Evolutionary conservation across 1,284 basidiomycete species (phyloP).

Genomic region (Macrocybe sp.): DNA sequence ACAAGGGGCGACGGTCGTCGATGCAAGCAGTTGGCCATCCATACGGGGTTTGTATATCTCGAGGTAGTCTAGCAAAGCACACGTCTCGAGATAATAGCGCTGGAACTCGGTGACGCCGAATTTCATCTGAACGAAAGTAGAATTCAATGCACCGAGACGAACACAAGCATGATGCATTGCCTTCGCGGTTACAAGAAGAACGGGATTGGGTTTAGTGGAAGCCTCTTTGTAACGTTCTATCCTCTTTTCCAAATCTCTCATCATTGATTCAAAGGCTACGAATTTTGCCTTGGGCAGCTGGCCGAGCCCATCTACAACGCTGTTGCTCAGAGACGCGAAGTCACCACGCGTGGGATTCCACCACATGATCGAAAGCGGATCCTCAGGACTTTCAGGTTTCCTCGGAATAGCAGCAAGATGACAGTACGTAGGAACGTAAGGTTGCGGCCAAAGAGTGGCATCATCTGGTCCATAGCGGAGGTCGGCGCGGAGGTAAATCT

Average conservation of each 20-base stretch:
- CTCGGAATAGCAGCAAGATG: conserved; percentile 3
- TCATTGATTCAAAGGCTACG: neutral
- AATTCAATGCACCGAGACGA: neutral
- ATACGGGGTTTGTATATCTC: conserved; percentile 4
- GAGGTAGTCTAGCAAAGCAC: neutral
- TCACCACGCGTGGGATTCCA: conserved; percentile 4
- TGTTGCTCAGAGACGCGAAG: neutral
- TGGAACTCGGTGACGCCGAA: conserved; percentile 7
- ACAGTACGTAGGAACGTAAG: neutral
- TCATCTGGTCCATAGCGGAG: neutral
- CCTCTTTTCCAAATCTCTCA: too few species aligned
- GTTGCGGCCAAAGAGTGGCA: neutral
- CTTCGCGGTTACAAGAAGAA: neutral
- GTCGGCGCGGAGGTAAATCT: neutral
- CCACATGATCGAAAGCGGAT: conserved; percentile 6
- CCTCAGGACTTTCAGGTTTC: neutral
- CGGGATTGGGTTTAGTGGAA: neutral
- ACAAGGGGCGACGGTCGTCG: neutral
- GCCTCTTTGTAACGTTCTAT: neutral
- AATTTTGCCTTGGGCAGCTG: neutral
- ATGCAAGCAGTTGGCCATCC: neutral
- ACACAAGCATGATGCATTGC: conserved; percentile 1
- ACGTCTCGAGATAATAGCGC: conserved; percentile 3
- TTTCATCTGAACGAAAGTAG: neutral
- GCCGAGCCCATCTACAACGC: neutral